Percentiles rank a stretch among this genome's conserved stretches.
phyloP scores from a whole-genome alignment of 2,329 filamentous ascomycete species.

The Aspergillus japonicus region DNA sequence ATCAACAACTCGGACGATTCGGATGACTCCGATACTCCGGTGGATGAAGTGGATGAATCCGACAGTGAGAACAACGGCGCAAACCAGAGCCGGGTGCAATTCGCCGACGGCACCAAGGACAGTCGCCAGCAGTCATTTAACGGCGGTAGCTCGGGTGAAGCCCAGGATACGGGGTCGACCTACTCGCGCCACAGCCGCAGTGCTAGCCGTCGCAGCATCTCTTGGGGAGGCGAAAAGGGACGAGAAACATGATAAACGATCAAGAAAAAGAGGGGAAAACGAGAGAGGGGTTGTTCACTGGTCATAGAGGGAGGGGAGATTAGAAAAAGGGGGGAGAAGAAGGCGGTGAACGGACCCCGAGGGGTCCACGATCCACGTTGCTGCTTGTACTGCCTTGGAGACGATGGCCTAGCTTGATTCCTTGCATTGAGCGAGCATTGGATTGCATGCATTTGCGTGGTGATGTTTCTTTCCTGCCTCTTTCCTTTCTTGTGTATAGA shows the following conservation, averaged over 20 bases:
- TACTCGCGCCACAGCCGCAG: conserved; percentile 7
- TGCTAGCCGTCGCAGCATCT: conserved; percentile 3
- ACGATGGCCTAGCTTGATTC: neutral
- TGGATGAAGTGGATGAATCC: conserved; percentile 22
- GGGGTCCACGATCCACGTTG: no score
- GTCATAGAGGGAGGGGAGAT: neutral
- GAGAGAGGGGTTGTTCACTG: neutral
- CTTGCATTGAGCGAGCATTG: neutral
- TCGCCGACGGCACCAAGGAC: conserved; percentile 33
- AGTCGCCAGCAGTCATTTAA: conserved; percentile 14
- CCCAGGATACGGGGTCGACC: neutral
- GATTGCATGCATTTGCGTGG: neutral
- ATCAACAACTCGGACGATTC: conserved; percentile 30
- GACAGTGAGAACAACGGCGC: conserved; percentile 27
- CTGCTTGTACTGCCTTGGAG: neutral
- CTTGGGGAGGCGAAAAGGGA: conserved; percentile 8
- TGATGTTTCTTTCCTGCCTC: neutral
- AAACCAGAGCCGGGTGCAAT: conserved; percentile 31
- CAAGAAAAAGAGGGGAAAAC: neutral
- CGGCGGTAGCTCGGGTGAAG: neutral
- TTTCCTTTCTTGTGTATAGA: neutral
- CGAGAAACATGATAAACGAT: conserved; percentile 1
- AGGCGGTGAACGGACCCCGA: neutral
- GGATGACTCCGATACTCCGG: conserved; percentile 20
- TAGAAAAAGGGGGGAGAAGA: neutral